Evolutionary conservation across 192 early-diverging fungal species (phyloP), one percentile per base, ranked within the genome.

Genomic region (Rhizophagus prolifer): DNA sequence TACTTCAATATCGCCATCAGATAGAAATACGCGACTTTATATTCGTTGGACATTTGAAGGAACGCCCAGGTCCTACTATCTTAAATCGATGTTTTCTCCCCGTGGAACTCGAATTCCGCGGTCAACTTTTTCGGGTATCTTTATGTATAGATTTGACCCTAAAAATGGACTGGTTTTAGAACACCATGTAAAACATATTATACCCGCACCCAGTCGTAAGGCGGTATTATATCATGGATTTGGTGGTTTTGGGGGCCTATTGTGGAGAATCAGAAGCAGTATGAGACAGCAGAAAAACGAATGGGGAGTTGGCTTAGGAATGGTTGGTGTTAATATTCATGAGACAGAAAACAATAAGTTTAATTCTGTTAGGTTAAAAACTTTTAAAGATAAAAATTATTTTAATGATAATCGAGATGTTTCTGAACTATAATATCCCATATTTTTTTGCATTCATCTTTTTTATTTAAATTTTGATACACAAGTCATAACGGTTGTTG

Each of bases 141-240:
- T 74, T 61, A 34, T 58, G 25, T 74, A 74, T 61, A 74, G n/a
- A 62, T 74, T 74, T 60, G 72, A 60, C 19, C n/a, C 59, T 59
- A 61, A 36, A 72, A 67, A 8, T 28, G 72, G 72, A 41, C 25
- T 61, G 9, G 59, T 74, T 23, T 36, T 31, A 23, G 72, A 74
- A 50, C 72, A 74, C 41, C 46, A 62, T 10, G 72, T 74, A 38
- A 61, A 61, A 74, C 34, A 62, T 50, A 74, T 74, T 25, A 36
- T 74, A 41, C 72, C 72, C 3, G 72, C 72, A 41, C 72, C 72
- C 31, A 74, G 72, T 28, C 54, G 72, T 16, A 58, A 19, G 10
- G 72, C 72, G 14, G 72, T 74, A 44, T 38, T 74, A 44, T 74
- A 74, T 61, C 72, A 74, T 50, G 72, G 72, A 21, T 74, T 74